phyloP scores from a whole-genome alignment of 1,139 yeast genomes.

The Lodderomyces oxycetoniae region DNA sequence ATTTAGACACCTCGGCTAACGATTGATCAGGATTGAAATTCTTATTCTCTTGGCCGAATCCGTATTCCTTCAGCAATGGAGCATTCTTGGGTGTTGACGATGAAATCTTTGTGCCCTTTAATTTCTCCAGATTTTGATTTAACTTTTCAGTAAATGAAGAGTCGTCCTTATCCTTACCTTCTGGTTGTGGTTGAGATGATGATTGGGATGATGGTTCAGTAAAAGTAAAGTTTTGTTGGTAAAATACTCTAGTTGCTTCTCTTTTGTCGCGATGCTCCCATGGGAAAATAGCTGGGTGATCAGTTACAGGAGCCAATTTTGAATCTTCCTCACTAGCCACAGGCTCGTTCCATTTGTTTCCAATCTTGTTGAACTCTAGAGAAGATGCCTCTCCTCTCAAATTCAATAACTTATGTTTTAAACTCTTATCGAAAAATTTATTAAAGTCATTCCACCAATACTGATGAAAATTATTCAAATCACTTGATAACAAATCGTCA shows the following conservation, averaged over 20 bases:
- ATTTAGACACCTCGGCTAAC: conserved; percentile 23
- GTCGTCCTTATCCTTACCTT: conserved; percentile 1
- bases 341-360: conserved; percentile 25
- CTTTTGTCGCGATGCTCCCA: conserved; percentile 33
- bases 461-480: conserved; percentile 22
- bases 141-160: conserved; percentile 9
- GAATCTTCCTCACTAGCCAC: neutral
- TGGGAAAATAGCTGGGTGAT: conserved; percentile 29
- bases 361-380: conserved; percentile 25
- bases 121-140: conserved; percentile 10
- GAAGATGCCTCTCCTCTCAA: conserved; percentile 34
- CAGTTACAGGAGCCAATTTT: conserved; percentile 2
- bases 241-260: conserved; percentile 5
- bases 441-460: conserved; percentile 38
- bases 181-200: neutral
- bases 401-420: conserved; percentile 17
- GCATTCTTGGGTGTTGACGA: conserved; percentile 7
- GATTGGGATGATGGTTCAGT: neutral
- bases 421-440: conserved; percentile 16
- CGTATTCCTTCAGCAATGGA: conserved; percentile 12
- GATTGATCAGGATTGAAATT: conserved; percentile 23
- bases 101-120: conserved; percentile 3
- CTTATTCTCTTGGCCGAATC: conserved; percentile 11
- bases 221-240: conserved; percentile 1
- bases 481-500: conserved; percentile 15